Evolutionary conservation across 2,329 filamentous ascomycete genomes (phyloP).

Genomic region (Metarhizium brunneum): DNA sequence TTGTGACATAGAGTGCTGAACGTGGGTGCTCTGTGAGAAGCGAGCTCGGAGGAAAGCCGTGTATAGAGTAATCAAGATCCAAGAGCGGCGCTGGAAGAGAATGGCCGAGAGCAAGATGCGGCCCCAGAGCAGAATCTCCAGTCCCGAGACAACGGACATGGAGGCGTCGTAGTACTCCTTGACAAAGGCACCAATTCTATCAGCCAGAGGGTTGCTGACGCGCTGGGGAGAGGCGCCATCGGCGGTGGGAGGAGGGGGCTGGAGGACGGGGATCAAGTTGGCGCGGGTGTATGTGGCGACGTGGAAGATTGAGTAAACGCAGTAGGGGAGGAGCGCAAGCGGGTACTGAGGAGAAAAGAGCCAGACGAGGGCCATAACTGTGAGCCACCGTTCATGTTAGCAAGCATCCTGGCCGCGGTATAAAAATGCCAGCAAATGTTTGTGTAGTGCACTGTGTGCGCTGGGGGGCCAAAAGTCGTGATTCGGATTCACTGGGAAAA

Average conservation of each 20-base stretch:
- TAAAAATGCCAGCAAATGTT: background rate
- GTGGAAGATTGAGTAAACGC: slow-evolving; percentile 97
- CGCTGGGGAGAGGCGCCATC: slow-evolving; percentile 46
- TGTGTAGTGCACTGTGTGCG: background rate
- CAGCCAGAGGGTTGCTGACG: slow-evolving; percentile 54
- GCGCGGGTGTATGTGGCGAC: slow-evolving; percentile 92
- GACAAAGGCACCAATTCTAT: slow-evolving; percentile 84
- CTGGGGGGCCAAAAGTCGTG: background rate
- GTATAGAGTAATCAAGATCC: slow-evolving; percentile 80
- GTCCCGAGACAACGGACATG: slow-evolving; percentile 83
- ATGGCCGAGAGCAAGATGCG: slow-evolving; percentile 74
- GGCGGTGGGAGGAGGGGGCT: slow-evolving; percentile 53
- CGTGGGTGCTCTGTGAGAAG: slow-evolving; percentile 82
- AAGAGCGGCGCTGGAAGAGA: slow-evolving; percentile 82
- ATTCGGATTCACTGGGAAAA: background rate
- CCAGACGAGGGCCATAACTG: slow-evolving; percentile 92
- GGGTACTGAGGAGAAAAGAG: slow-evolving; percentile 84
- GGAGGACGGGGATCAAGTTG: slow-evolving; percentile 81
- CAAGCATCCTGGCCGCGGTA: background rate
- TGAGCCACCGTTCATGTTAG: background rate
- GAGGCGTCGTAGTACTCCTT: slow-evolving; percentile 96
- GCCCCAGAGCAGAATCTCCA: slow-evolving; percentile 83
- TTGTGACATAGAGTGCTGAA: slow-evolving; percentile 72
- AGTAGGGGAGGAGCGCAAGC: slow-evolving; percentile 85
- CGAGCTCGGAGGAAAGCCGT: slow-evolving; percentile 86